Conservation (phyloP, 1,284 basidiomycete species). For the Limonomyces culmigenus region DNA sequence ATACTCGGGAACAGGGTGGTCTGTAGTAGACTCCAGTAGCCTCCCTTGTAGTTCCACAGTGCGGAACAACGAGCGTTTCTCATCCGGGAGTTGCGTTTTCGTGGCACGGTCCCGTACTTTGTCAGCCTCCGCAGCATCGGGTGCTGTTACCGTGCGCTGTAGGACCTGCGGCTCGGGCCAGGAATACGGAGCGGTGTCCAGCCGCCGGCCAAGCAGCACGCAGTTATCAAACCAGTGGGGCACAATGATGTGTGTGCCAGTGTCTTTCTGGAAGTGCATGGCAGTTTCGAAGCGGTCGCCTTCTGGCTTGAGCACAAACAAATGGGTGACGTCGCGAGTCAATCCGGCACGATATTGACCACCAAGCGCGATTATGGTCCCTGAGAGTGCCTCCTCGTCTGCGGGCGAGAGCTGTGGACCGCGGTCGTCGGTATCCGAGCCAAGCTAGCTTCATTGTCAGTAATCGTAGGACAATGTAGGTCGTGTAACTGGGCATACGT, state of each 20-base stretch:
- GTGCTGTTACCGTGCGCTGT: constrained; percentile 6
- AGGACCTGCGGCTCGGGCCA: constrained; percentile 55
- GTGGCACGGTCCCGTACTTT: constrained; percentile 2
- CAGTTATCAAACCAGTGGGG: constrained; percentile 80
- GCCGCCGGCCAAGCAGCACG: constrained; percentile 39
- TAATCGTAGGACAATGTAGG: not conserved
- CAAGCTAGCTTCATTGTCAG: not conserved
- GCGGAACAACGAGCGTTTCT: too few relatives aligned
- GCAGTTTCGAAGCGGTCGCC: constrained; percentile 47
- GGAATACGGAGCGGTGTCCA: constrained; percentile 45
- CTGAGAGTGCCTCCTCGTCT: constrained; percentile 42
- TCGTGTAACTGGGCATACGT: constrained; percentile 22
- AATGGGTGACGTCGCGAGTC: constrained; percentile 74
- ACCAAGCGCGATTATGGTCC: constrained; percentile 60
- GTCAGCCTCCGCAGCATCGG: constrained; percentile 1
- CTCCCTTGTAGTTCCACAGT: constrained; percentile 4
- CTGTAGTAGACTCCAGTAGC: too few relatives aligned
- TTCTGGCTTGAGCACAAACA: constrained; percentile 41
- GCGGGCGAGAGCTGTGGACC: constrained; percentile 1
- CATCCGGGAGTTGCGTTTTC: constrained; percentile 4
- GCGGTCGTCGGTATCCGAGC: constrained; percentile 1
- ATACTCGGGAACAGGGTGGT: too few relatives aligned
- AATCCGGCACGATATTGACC: constrained; percentile 65
- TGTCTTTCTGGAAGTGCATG: constrained; percentile 34
- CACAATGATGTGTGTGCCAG: constrained; percentile 42